Evolutionary conservation across 768 basidiomycete species (phyloP).

Genomic region (Suillus sp.): DNA sequence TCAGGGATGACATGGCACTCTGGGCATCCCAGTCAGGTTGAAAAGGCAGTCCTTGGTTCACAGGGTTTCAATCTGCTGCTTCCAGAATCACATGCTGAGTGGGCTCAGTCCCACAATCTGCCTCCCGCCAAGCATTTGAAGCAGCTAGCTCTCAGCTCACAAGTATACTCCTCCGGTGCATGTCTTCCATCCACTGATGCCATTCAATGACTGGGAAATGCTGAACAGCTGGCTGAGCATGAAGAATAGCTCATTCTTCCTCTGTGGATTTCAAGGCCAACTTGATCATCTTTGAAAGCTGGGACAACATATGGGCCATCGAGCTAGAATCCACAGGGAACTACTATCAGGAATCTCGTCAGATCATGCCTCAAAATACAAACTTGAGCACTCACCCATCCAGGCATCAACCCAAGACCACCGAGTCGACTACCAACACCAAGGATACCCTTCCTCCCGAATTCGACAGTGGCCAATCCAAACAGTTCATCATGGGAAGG

Average conservation of each 20-base stretch:
- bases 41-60: slow-evolving; percentile 59
- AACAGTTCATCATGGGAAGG: too few relatives aligned
- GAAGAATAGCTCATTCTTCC: slow-evolving; percentile 89
- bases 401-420: slow-evolving; percentile 95
- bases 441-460: slow-evolving; percentile 93
- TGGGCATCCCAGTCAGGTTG: slow-evolving; percentile 78
- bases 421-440: slow-evolving; percentile 94
- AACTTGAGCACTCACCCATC: slow-evolving; percentile 69
- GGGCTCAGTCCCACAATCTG: slow-evolving; percentile 56
- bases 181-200: slow-evolving; percentile 95
- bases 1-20: slow-evolving; percentile 48
- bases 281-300: slow-evolving; percentile 94
- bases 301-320: slow-evolving; percentile 88
- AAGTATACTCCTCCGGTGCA: slow-evolving; percentile 83
- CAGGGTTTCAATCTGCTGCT: slow-evolving; percentile 80
- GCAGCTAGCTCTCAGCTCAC: slow-evolving; percentile 71
- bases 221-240: slow-evolving; percentile 90
- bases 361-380: neutral
- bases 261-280: slow-evolving; percentile 88
- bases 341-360: slow-evolving; percentile 58
- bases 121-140: slow-evolving; percentile 73
- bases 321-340: slow-evolving; percentile 95
- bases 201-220: slow-evolving; percentile 97
- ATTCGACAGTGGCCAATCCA: too few relatives aligned
- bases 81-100: slow-evolving; percentile 55